Percentiles rank a stretch among this genome's conserved stretches.
These are phyloP conservation scores for Moricandia moricandioides DNA, from an alignment of 345 rosid genomes.

Conservation along the genomic window DNA sequence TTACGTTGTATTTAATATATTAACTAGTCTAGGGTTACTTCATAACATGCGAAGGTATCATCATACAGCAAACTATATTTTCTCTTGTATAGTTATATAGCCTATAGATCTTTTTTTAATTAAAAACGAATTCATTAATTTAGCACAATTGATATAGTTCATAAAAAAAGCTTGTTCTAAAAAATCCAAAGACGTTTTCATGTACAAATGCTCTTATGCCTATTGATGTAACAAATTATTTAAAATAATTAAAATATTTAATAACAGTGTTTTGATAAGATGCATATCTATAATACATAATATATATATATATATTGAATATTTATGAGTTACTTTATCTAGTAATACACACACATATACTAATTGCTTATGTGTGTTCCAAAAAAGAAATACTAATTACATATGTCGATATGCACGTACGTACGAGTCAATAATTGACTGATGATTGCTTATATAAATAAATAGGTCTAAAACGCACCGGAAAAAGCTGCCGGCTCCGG, in stretches of 20 bases:
- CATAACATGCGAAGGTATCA: constrained; percentile 8
- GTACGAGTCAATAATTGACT: background rate
- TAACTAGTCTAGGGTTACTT: background rate
- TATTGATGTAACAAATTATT: too few relatives aligned
- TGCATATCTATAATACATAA: background rate
- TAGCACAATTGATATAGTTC: too few relatives aligned
- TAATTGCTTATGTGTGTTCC: background rate
- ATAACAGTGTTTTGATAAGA: background rate
- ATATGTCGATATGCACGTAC: background rate
- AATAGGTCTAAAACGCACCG: constrained; percentile 85
- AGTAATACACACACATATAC: background rate
- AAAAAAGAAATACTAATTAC: background rate
- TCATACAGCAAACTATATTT: background rate
- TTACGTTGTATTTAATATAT: background rate
- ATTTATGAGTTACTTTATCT: too few relatives aligned
- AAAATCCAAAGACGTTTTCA: background rate
- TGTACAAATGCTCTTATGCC: background rate
- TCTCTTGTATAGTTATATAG: background rate
- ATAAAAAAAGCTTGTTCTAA: background rate
- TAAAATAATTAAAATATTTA: background rate
- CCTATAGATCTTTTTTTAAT: too few relatives aligned
- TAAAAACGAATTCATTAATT: too few relatives aligned
- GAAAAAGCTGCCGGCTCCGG: constrained; percentile 95
- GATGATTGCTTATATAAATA: background rate
- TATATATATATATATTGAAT: background rate